Evolutionary conservation across 208 protist species (phyloP).

Genomic region (Phytomonas sp.): DNA sequence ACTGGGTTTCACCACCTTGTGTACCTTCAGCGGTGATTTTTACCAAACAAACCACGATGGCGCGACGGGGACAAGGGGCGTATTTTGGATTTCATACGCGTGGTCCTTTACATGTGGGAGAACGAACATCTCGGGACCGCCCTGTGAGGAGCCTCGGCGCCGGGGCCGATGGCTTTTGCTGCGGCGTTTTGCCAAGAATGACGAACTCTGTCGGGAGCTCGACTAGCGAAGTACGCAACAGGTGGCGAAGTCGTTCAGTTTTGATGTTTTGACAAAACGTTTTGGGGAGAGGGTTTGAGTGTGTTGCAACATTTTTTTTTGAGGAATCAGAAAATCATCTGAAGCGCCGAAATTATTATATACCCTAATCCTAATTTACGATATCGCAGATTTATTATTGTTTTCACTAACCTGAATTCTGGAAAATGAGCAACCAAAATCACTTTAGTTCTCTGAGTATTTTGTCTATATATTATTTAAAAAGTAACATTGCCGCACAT

Average conservation of each 20-base stretch:
- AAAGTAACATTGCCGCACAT: not conserved
- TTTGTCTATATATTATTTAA: not conserved
- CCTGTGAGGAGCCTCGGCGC: slow-evolving; percentile 79
- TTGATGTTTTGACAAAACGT: too few species aligned
- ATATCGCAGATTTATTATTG: not conserved
- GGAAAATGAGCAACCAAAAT: not conserved
- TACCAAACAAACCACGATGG: too few species aligned
- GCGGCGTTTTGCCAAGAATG: too few species aligned
- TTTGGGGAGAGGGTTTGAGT: slow-evolving; percentile 35
- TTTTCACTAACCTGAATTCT: not conserved
- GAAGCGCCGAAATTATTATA: not conserved
- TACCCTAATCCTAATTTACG: not conserved
- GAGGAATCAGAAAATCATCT: too few species aligned
- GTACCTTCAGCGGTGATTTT: too few species aligned
- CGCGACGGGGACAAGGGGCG: slow-evolving; percentile 47
- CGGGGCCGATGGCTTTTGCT: slow-evolving; percentile 82
- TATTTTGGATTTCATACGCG: slow-evolving; percentile 63
- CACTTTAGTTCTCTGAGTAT: not conserved
- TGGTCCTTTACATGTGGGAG: slow-evolving; percentile 91
- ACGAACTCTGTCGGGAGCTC: too few species aligned
- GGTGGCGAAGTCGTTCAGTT: slow-evolving; percentile 28
- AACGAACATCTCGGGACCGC: slow-evolving; percentile 95
- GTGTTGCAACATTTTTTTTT: slow-evolving; percentile 35
- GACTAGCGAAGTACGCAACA: slow-evolving; percentile 73
- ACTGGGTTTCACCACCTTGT: too few species aligned